Evolutionary conservation across 1,284 basidiomycete species (phyloP).

Genomic region (Ceratobasidium papillatum): DNA sequence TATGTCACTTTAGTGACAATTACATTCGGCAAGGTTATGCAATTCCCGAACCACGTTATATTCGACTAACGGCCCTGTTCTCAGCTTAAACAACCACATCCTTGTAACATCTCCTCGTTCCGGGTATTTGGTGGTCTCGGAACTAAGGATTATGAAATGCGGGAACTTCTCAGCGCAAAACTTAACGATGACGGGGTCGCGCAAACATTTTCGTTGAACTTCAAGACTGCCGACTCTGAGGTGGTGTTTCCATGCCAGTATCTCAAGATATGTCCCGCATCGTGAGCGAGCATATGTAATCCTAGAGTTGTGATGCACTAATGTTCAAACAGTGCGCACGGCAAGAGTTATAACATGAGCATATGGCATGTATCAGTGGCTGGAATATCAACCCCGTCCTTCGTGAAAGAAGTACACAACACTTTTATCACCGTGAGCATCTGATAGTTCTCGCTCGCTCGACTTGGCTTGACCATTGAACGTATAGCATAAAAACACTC

Average conservation of each 20-base stretch:
- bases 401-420: slow-evolving; percentile 62
- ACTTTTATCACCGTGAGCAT: slow-evolving; percentile 67
- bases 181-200: slow-evolving; percentile 70
- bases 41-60: neutral
- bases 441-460: slow-evolving; percentile 9
- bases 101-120: slow-evolving; percentile 84
- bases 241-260: slow-evolving; percentile 69
- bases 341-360: slow-evolving; percentile 74
- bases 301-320: slow-evolving; percentile 8
- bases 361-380: slow-evolving; percentile 75
- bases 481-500: slow-evolving; percentile 68
- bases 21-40: slow-evolving; percentile 78
- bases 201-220: slow-evolving; percentile 69
- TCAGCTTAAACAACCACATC: slow-evolving; percentile 62
- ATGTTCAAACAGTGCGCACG: slow-evolving; percentile 62
- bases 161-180: slow-evolving; percentile 57
- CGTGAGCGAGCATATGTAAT: slow-evolving; percentile 54
- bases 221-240: slow-evolving; percentile 61
- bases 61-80: neutral
- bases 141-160: slow-evolving; percentile 40
- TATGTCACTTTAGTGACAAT: slow-evolving; percentile 65
- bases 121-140: slow-evolving; percentile 61
- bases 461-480: neutral
- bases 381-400: slow-evolving; percentile 64
- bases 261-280: slow-evolving; percentile 75